Evolutionary conservation across 306 rosid species (phyloP), one percentile per base, ranked within the genome.

Genomic region (Luffa acutangula): DNA sequence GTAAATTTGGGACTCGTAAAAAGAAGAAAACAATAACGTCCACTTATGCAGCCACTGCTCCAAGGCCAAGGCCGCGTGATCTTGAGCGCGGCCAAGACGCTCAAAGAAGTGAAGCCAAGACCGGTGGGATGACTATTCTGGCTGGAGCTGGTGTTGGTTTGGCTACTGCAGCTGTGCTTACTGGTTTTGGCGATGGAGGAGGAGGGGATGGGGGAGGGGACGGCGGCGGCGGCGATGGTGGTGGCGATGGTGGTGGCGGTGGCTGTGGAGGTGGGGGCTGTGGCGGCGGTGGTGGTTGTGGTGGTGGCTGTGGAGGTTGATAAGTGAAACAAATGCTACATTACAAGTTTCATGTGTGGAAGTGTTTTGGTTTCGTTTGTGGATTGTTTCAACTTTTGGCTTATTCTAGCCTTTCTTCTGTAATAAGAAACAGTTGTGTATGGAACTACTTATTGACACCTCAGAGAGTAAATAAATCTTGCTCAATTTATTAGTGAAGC

Each of bases 121-220:
- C 81, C 18, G 84, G 88, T 54, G 84, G 82, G 7, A 80, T 85
- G 82, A 41, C 64, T 5, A 56, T 80, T 72, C 54, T 80, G 45
- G 79, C 11, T 2, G 82, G 84, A 60, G 84, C 85, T 10, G 81
- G 79, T 9, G 81, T 76, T 13, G 81, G 79, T 67, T 34, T 76
- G 25, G 81, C 80, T 11, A 52, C 80, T 2, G 79, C 76, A 8
- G 82, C 64, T 36, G 80, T 78, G n/a, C 48, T 52, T 15, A 63
- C 54, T n/a, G 15, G 25, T 21, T 33, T 53, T 45, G 11, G 36
- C 25, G 53, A 39, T 9, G 67, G 49, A 3, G 73, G 48, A 3
- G 20, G 45, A 9, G 83, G 80, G 0, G 48, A 18, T 0, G 72
- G 48, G 0, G 73, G 49, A 15, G 65, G 79, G 1, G 71, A 31